phyloP scores from a whole-genome alignment of 306 rosid genomes.

The Pyrus pyrifolia region DNA sequence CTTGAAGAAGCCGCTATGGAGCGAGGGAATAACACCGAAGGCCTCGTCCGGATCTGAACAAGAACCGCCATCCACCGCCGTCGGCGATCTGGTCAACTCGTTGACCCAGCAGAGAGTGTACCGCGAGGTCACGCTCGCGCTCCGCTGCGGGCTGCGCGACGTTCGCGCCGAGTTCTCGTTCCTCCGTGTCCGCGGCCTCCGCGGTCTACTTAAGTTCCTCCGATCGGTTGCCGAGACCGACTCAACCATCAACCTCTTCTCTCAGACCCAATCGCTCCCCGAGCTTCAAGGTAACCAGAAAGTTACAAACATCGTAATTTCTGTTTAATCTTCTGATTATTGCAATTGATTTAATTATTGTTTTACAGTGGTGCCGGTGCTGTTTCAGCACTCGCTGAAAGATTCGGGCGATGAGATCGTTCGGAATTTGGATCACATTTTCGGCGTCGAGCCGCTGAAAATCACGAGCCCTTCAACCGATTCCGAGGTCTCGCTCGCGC shows the following conservation, averaged over 20 bases:
- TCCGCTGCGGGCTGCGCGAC: slow-evolving; percentile 67
- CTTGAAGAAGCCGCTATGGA: slow-evolving; percentile 69
- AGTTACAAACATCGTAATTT: background rate
- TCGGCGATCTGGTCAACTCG: slow-evolving; percentile 50
- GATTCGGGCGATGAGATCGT: slow-evolving; percentile 52
- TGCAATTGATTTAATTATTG: background rate
- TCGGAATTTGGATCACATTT: slow-evolving; percentile 53
- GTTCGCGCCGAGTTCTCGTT: slow-evolving; percentile 84
- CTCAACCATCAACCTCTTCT: slow-evolving; percentile 55
- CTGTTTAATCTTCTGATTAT: background rate
- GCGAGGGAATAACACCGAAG: slow-evolving; percentile 36
- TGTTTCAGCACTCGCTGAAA: slow-evolving; percentile 69
- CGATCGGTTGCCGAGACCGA: slow-evolving; percentile 68
- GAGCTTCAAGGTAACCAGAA: slow-evolving; percentile 57
- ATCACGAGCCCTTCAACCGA: slow-evolving; percentile 53
- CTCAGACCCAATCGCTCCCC: slow-evolving; percentile 58
- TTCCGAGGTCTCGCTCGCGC: slow-evolving; percentile 22
- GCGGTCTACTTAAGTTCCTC: slow-evolving; percentile 74
- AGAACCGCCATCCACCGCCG: slow-evolving; percentile 18
- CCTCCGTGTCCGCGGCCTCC: slow-evolving; percentile 80
- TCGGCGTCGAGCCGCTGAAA: slow-evolving; percentile 67
- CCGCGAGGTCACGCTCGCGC: slow-evolving; percentile 78
- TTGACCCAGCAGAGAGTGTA: slow-evolving; percentile 59
- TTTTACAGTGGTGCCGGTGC: slow-evolving; percentile 67
- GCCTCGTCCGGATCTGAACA: slow-evolving; percentile 27